phyloP scores from a whole-genome alignment of 306 rosid species.

The Vigna hirtella region DNA sequence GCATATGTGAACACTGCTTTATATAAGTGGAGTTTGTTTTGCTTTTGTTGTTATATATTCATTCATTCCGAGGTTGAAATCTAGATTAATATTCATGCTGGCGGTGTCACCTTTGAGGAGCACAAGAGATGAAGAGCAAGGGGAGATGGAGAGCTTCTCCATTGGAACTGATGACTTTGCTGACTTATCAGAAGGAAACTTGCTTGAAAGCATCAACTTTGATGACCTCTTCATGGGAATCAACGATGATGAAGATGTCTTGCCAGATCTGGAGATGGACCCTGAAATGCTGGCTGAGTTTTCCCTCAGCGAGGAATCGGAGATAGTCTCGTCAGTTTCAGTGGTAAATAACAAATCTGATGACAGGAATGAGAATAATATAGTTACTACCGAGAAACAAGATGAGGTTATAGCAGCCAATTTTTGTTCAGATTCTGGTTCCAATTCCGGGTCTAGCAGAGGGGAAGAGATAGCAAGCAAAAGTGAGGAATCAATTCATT shows the following conservation, averaged over 20 bases:
- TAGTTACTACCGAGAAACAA: not conserved
- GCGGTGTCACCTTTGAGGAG: constrained; percentile 73
- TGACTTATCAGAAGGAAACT: constrained; percentile 66
- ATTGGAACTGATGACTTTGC: constrained; percentile 57
- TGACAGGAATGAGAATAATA: not conserved
- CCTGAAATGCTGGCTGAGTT: constrained; percentile 75
- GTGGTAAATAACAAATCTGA: constrained; percentile 38
- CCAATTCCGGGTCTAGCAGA: constrained; percentile 37
- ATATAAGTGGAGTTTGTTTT: not conserved
- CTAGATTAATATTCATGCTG: constrained; percentile 59
- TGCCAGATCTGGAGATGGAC: constrained; percentile 94
- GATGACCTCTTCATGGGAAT: constrained; percentile 76
- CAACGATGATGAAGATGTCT: constrained; percentile 66
- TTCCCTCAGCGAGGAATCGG: constrained; percentile 69
- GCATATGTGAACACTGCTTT: constrained; percentile 6
- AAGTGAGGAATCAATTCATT: constrained; percentile 45
- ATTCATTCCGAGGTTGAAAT: not conserved
- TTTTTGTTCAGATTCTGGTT: constrained; percentile 54
- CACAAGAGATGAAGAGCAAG: constrained; percentile 63
- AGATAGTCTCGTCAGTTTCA: constrained; percentile 51
- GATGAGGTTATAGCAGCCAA: constrained; percentile 48
- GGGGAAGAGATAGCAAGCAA: constrained; percentile 66
- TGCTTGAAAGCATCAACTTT: constrained; percentile 77
- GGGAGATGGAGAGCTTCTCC: constrained; percentile 64
- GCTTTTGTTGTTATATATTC: not conserved